Percentiles rank a stretch among this genome's conserved stretches.
Conservation (phyloP, 768 basidiomycete species). For the Mycena metata region DNA sequence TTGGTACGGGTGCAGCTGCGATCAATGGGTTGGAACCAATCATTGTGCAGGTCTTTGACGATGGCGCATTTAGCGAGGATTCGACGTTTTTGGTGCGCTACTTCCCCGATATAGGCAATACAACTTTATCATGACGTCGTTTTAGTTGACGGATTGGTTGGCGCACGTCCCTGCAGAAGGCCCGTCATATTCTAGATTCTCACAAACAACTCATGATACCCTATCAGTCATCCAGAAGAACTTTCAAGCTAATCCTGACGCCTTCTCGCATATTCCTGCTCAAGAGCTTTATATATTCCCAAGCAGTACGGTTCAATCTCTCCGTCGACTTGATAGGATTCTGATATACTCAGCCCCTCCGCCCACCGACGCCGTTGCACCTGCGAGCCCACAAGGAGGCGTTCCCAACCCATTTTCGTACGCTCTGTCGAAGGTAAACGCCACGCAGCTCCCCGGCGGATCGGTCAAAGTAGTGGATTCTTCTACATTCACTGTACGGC, state of each 20-base stretch:
- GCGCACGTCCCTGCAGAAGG: constrained; percentile 67
- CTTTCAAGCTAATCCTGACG: constrained; percentile 56
- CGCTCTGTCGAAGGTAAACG: constrained; percentile 58
- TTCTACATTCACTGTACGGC: constrained; percentile 54
- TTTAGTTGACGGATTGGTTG: constrained; percentile 67
- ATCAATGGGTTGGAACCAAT: constrained; percentile 3
- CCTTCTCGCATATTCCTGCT: constrained; percentile 59
- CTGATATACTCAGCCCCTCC: constrained; percentile 48
- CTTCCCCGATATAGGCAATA: not conserved
- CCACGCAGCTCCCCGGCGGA: constrained; percentile 62
- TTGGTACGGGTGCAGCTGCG: constrained; percentile 47
- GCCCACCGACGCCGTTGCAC: constrained; percentile 50
- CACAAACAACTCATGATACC: not conserved
- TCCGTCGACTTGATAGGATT: not conserved
- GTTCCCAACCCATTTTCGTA: constrained; percentile 63
- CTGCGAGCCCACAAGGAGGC: constrained; percentile 59
- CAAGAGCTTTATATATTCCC: constrained; percentile 69
- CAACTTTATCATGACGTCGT: not conserved
- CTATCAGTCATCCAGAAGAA: constrained; percentile 64
- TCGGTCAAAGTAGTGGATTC: constrained; percentile 66
- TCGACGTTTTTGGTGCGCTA: constrained; percentile 61
- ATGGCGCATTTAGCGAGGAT: constrained; percentile 66
- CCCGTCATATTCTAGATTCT: constrained; percentile 9
- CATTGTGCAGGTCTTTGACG: constrained; percentile 59
- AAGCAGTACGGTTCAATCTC: constrained; percentile 44